Base-by-base conservation (phyloP, 106 monocot species). In the Dendrobium catenatum region DNA sequence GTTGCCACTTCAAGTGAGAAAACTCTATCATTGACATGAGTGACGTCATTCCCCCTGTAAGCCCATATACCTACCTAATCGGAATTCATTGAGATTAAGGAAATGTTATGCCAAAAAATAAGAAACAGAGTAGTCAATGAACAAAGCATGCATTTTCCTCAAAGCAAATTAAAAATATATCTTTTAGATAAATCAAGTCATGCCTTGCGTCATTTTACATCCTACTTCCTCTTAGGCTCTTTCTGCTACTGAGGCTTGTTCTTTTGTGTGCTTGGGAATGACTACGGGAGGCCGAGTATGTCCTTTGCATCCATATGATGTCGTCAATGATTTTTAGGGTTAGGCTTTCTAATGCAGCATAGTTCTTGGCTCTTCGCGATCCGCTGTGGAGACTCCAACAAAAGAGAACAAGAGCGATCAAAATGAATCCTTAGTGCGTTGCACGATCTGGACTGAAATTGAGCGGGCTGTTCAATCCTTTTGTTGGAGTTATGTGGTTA, bases 261-360 rank as follows among this genome's bases (percentile, higher is more conserved):
- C 93, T 99, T 95, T 80, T 89, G 94, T 9, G 75, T 41, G 4
- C 74, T 80, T 27, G 92, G 88, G 80, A 95, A 89, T 37, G 94
- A 73, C 83, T 95, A 95, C 1, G 95, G 95, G 9, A 99, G 75
- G 47, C 93, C 98, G 24, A 95, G 98, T 59, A 99, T 99, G 82
- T 99, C 98, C 88, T 95, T 99, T 24, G 98, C 98, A 64, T 99
- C 95, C 98, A 95, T 99, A 78, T 67, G 7, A 8, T 67, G 1
- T 76, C 8, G 44, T 19, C 20, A 43, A 9, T 44, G 61, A 2
- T 47, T 51, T 70, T 56, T 82, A 83, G 80, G 82, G 51, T 89
- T 84, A 83, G 81, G 80, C 73, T 80, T 80, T 76, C 17, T 47
- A 26, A 10, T 7, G 43, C n/a, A 76, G 76, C 76, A 48, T 76